Evolutionary conservation across 108 stramenopile genomes (phyloP).

Genomic region (Epipyxis sp.): DNA sequence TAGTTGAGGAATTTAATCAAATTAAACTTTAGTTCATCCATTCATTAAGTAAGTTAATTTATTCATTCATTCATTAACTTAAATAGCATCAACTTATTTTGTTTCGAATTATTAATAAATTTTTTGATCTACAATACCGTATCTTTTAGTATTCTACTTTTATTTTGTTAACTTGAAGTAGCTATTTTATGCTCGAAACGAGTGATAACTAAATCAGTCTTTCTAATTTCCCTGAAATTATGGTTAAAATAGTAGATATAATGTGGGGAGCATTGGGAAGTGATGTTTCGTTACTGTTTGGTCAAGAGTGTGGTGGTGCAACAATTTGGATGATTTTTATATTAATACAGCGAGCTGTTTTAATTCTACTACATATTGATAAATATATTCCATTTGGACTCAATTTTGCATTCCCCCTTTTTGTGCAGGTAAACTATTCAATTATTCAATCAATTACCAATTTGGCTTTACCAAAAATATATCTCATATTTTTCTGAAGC

Average conservation of each 20-base stretch:
- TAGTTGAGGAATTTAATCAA: too few species aligned
- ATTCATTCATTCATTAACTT: too few species aligned
- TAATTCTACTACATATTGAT: background rate
- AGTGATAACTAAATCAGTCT: too few species aligned
- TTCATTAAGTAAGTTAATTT: too few species aligned
- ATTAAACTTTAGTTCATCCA: too few species aligned
- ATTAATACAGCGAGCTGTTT: background rate
- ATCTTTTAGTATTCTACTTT: too few species aligned
- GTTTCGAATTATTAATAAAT: too few species aligned
- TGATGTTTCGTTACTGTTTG: background rate
- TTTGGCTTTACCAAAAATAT: background rate
- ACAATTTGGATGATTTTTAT: background rate
- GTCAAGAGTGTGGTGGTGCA: background rate
- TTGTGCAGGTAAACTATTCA: background rate
- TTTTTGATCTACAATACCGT: too few species aligned
- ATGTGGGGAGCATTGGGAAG: background rate
- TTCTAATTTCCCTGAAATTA: too few species aligned
- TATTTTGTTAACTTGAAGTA: too few species aligned
- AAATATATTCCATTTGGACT: background rate
- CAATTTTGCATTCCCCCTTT: background rate
- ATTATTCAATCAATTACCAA: background rate
- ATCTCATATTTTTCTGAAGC: background rate
- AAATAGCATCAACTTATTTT: too few species aligned
- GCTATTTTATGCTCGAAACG: too few species aligned
- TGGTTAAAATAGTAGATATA: background rate